Percentiles rank a stretch among this genome's conserved stretches.
These are phyloP conservation scores for Thecamonas trahens DNA, from an alignment of 78 protist species.

Conservation along the genomic window DNA sequence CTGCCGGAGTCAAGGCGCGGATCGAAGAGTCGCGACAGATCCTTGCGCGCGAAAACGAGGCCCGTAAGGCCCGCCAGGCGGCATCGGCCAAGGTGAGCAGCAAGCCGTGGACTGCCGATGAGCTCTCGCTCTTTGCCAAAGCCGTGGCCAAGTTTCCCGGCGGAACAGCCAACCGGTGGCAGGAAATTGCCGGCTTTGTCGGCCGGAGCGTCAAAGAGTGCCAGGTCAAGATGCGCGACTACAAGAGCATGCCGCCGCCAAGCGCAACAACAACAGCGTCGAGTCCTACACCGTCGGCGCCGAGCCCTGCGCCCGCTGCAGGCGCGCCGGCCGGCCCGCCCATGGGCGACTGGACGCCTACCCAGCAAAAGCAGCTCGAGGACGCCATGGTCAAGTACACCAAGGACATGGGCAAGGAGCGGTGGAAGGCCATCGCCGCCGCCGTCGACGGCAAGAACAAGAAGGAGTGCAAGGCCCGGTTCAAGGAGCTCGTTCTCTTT, in stretches of 20 bases:
- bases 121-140: background rate
- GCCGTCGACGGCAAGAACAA: background rate
- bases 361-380: constrained; percentile 7
- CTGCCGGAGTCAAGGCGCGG: background rate
- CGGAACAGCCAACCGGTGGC: background rate
- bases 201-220: background rate
- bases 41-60: background rate
- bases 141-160: constrained; percentile 3
- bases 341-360: background rate
- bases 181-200: background rate
- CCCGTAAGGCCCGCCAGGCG: background rate
- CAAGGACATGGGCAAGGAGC: background rate
- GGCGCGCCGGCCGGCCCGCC: background rate
- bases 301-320: background rate
- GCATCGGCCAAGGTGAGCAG: background rate
- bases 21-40: background rate
- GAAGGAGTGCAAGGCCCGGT: background rate
- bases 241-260: background rate
- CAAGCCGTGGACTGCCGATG: background rate
- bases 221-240: background rate
- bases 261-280: background rate
- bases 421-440: background rate
- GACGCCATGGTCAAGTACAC: background rate
- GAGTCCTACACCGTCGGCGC: background rate
- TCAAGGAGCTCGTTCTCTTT: constrained; percentile 3